Evolutionary conservation across 805 yeast genomes (phyloP), one percentile per base, ranked within the genome.

Genomic region (Lipomyces orientalis): DNA sequence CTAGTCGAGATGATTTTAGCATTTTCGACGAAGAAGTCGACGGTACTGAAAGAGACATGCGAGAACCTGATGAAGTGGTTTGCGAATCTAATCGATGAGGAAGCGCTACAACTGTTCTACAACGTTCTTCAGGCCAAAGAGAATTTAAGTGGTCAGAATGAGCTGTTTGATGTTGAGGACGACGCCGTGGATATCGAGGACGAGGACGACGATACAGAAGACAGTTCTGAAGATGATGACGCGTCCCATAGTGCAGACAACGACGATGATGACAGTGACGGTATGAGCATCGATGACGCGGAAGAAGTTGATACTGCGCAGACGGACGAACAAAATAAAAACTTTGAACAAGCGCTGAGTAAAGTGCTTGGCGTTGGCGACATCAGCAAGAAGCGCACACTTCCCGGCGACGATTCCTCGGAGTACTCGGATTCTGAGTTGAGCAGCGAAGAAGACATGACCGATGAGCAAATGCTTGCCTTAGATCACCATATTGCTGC

Each of bases 391-490:
- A 57, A 66, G 33, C 61, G 64, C 9, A 54, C 37, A 19, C 5
- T 35, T 7, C 54, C 29, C n/a, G 63, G 31, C 22, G 60, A 61
- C 34, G 70, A 55, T 37, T 59, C 35, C 34, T 63, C 31, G 49
- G 54, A 52, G 6, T 61, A 57, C 49, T 34, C 37, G 8, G 62
- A 54, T 10, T 49, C 49, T 12, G 67, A 35, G 9, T 34, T 31
- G 22, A 63, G 31, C 1, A 59, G 54, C 10, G 69, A 68, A 39
- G 68, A 64, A 58, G 71, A 64, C 16, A 62, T 65, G 70, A 57
- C 60, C 39, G 73, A 70, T 52, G 72, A 65, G 22, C 72, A 70
- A 54, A 65, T 68, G 71, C 59, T 68, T 19, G 71, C 69, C 8
- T 55, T 68, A 22, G 71, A 68, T 39, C 60, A 34, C 4, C 59